phyloP scores from a whole-genome alignment of 768 basidiomycete species.

The Podaxis carcinomalis region DNA sequence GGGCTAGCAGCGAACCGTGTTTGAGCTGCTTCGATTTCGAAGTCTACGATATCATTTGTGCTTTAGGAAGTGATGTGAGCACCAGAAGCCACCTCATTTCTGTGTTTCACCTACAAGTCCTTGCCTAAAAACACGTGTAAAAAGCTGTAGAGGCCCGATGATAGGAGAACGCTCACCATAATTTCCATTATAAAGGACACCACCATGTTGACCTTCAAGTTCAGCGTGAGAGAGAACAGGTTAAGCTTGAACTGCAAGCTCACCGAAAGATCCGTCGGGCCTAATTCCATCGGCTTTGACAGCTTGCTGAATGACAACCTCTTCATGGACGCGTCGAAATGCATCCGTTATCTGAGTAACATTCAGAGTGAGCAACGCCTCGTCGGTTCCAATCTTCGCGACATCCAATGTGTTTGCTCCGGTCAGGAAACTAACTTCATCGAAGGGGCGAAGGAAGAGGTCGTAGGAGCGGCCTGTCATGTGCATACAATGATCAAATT shows the following conservation, averaged over 20 bases:
- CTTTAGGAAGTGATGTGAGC: constrained; percentile 23
- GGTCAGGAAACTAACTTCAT: constrained; percentile 45
- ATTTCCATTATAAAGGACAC: constrained; percentile 70
- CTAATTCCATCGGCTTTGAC: constrained; percentile 58
- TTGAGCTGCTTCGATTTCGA: constrained; percentile 57
- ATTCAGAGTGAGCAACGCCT: constrained; percentile 38
- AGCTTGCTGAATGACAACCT: constrained; percentile 44
- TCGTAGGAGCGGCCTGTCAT: constrained; percentile 51
- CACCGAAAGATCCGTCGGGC: constrained; percentile 46
- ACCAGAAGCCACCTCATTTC: not conserved
- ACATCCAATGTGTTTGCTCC: constrained; percentile 69
- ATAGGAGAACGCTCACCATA: constrained; percentile 39
- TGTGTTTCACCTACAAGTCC: constrained; percentile 27
- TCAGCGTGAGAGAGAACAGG: not conserved
- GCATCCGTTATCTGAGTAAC: constrained; percentile 42
- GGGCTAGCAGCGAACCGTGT: constrained; percentile 50
- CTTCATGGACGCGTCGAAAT: constrained; percentile 45
- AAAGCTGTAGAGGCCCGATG: not conserved
- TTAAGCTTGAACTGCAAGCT: not conserved
- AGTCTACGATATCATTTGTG: constrained; percentile 54
- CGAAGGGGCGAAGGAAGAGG: constrained; percentile 37
- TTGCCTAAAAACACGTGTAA: constrained; percentile 26
- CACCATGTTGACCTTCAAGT: constrained; percentile 48
- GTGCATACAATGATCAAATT: constrained; percentile 40
- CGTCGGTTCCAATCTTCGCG: constrained; percentile 57